Percentiles rank a stretch among this genome's conserved stretches.
Evolutionary conservation across 2,329 filamentous ascomycete genomes (phyloP).

Genomic region (Botrytis fabae): DNA sequence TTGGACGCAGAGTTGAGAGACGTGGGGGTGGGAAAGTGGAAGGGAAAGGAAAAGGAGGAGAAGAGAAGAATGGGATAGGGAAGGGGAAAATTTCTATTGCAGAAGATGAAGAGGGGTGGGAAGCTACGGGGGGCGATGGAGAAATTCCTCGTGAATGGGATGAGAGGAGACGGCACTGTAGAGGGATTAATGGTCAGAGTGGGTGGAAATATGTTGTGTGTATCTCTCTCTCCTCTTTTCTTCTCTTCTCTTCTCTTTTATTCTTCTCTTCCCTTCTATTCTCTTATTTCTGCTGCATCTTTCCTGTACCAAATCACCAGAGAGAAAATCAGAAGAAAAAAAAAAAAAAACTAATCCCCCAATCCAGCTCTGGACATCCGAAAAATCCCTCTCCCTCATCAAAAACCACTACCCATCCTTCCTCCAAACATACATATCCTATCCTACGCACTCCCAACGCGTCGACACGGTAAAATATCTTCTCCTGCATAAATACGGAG

Average conservation of each 20-base stretch:
- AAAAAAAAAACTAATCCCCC: neutral
- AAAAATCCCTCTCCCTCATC: neutral
- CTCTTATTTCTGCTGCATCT: neutral
- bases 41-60: too few relatives aligned
- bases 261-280: too few relatives aligned
- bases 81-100: neutral
- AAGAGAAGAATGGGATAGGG: too few relatives aligned
- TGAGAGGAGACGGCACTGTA: neutral
- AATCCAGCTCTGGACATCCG: neutral
- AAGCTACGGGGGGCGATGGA: neutral
- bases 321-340: neutral
- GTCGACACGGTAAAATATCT: neutral
- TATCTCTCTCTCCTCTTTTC: neutral
- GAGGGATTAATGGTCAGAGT: neutral
- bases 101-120: neutral
- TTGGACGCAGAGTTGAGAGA: neutral
- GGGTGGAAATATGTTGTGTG: neutral
- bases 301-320: neutral
- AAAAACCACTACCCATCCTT: neutral
- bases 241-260: too few relatives aligned
- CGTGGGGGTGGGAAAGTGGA: neutral
- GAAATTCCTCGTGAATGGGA: constrained; percentile 2
- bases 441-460: neutral
- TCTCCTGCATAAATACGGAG: neutral
- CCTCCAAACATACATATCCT: neutral